phyloP scores from a whole-genome alignment of 805 yeast genomes.

The Yarrowia sp. region DNA sequence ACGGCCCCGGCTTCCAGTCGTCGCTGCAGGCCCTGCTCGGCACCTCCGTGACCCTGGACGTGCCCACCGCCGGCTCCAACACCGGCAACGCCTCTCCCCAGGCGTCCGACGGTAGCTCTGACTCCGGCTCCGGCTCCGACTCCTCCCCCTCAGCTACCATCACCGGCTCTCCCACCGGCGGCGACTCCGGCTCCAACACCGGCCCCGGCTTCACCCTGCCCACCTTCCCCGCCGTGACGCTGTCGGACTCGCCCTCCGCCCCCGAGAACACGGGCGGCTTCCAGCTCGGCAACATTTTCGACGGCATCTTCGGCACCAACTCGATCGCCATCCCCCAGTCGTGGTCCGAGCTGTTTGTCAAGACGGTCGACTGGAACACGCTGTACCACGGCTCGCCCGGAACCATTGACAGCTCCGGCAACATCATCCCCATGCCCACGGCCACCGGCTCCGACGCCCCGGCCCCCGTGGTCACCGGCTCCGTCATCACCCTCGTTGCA shows the following conservation, averaged over 20 bases:
- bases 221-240: slow-evolving; percentile 27
- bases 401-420: slow-evolving; percentile 18
- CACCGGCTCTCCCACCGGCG: slow-evolving; percentile 4
- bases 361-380: slow-evolving; percentile 37
- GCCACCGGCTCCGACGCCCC: slow-evolving; percentile 17
- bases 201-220: slow-evolving; percentile 36
- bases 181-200: slow-evolving; percentile 17
- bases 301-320: slow-evolving; percentile 33
- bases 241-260: slow-evolving; percentile 26
- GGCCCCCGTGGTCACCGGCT: slow-evolving; percentile 36
- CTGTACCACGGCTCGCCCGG: slow-evolving; percentile 35
- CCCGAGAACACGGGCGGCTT: slow-evolving; percentile 34
- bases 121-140: background rate
- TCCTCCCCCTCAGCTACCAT: slow-evolving; percentile 7
- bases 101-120: background rate
- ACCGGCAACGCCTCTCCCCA: background rate
- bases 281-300: slow-evolving; percentile 25
- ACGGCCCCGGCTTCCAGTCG: slow-evolving; percentile 33
- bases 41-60: slow-evolving; percentile 30
- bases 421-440: slow-evolving; percentile 37
- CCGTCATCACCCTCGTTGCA: slow-evolving; percentile 33
- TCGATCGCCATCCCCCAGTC: slow-evolving; percentile 26
- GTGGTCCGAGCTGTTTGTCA: slow-evolving; percentile 38
- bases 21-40: slow-evolving; percentile 37
- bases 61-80: slow-evolving; percentile 9